Evolutionary conservation across 768 basidiomycete genomes (phyloP), one percentile per base, ranked within the genome.

Genomic region (Lentinus brumalis): DNA sequence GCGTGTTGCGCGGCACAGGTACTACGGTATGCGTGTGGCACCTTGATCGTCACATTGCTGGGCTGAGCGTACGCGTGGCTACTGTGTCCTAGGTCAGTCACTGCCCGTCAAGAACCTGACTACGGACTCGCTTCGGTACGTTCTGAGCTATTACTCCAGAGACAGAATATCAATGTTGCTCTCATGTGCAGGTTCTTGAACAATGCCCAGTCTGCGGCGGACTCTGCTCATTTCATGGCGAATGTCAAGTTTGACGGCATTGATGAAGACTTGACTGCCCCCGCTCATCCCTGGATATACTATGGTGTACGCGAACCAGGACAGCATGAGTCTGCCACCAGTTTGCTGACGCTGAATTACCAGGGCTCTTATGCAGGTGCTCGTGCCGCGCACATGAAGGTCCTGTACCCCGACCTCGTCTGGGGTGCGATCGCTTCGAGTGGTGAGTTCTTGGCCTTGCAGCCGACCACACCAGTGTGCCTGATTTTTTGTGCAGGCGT

Each of bases 341-440:
- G 21, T 15, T 16, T 32, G 29, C 14, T 35, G 4, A 51, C 52
- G 9, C 2, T 12, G 10, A 2, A 18, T 15, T 6, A 14, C 5
- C 62, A 89, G 88, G 90, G 91, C 8, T 94, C 92, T 0, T 96
- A 96, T 66, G 94, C 94, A 10, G 96, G 96, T 61, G 96, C 95
- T 8, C 87, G 95, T 12, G 88, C 94, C 0, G 96, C 96, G 0
- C 92, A 96, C 68, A 94, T 96, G 89, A 86, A 84, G 56, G 76
- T 92, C 35, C 80, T 95, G 29, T 95, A 94, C 69, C 94, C 94
- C 0, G 86, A 94, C 35, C 78, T 96, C n/a, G 89, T 93, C 4
- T 94, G 82, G 73, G 95, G 94, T 21, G 88, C 92, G 2, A 94
- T 97, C 57, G 92, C 94, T 1, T 92, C 89, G 15, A 92, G 91